These are phyloP conservation scores for Sclerotinia trifoliorum DNA, from an alignment of 2,329 filamentous ascomycete species.

Conservation along the genomic window DNA sequence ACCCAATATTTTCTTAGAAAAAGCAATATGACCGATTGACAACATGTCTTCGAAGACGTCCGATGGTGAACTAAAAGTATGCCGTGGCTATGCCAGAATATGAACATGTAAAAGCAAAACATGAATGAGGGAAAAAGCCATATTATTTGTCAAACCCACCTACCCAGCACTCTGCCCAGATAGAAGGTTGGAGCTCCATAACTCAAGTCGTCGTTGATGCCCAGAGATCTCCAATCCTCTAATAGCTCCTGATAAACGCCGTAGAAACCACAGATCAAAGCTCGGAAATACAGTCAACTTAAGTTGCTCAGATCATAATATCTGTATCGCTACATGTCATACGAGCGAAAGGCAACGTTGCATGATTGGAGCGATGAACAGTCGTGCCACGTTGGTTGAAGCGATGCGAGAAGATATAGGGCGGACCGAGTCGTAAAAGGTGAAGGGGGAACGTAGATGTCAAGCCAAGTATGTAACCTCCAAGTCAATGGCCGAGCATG, in stretches of 20 bases:
- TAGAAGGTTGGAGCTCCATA: conserved; percentile 10
- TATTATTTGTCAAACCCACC: conserved; percentile 4
- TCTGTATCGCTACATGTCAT: conserved; percentile 23
- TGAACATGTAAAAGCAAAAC: conserved; percentile 34
- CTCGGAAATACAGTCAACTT: conserved; percentile 39
- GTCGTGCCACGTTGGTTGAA: conserved; percentile 14
- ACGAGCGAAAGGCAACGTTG: conserved; percentile 19
- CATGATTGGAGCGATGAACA: conserved; percentile 16
- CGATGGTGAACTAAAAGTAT: conserved; percentile 23
- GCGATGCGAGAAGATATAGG: conserved; percentile 11
- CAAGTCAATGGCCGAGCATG: conserved; percentile 17
- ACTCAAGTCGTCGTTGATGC: conserved; percentile 17
- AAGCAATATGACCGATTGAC: conserved; percentile 30
- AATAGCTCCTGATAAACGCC: conserved; percentile 39
- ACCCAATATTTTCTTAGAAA: conserved; percentile 24
- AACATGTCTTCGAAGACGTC: conserved; percentile 28
- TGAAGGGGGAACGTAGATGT: conserved; percentile 6
- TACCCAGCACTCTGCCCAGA: conserved; percentile 18
- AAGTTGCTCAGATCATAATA: conserved; percentile 27
- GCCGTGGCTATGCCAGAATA: conserved; percentile 35
- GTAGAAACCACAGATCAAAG: conserved; percentile 34
- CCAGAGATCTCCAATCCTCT: conserved; percentile 39
- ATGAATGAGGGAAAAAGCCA: conserved; percentile 32
- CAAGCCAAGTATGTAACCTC: neutral
- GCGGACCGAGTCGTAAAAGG: conserved; percentile 1